phyloP scores from a whole-genome alignment of 1,284 basidiomycete genomes.

The Ceratobasidium sp. region DNA sequence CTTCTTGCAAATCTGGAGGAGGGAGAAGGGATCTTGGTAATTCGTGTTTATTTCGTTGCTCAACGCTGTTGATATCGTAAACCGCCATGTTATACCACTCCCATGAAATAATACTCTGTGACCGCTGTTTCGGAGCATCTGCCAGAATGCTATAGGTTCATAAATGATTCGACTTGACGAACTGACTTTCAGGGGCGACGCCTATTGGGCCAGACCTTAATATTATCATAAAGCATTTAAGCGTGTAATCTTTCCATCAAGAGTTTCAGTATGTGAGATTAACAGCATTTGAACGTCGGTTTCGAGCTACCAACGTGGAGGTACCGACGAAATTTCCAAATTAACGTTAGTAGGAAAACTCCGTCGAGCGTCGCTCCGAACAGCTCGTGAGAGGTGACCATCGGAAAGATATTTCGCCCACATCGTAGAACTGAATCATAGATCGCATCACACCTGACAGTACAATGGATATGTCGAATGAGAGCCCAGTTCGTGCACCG shows the following conservation, averaged over 20 bases:
- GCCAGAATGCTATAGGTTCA: not conserved
- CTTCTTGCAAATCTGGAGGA: constrained; percentile 43
- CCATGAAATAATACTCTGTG: constrained; percentile 14
- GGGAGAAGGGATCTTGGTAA: constrained; percentile 44
- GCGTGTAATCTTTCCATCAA: constrained; percentile 32
- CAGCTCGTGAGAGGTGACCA: not conserved
- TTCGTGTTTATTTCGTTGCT: constrained; percentile 8
- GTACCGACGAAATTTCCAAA: constrained; percentile 8
- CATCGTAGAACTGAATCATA: constrained; percentile 32
- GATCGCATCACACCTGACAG: constrained; percentile 15
- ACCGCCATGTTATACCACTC: constrained; percentile 12
- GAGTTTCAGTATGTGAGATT: constrained; percentile 22
- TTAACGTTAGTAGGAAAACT: constrained; percentile 26
- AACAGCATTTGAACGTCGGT: constrained; percentile 7
- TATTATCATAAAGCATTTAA: constrained; percentile 5
- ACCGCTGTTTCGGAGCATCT: constrained; percentile 3
- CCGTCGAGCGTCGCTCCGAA: not conserved
- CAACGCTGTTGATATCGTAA: constrained; percentile 9
- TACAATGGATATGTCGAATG: constrained; percentile 1
- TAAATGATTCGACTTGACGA: not conserved
- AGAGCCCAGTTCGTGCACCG: constrained; percentile 4
- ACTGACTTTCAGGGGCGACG: constrained; percentile 1
- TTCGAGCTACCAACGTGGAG: constrained; percentile 7
- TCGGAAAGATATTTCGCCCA: not conserved
- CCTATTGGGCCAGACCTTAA: constrained; percentile 26